phyloP scores from a whole-genome alignment of 108 stramenopile genomes.

The Pseudonitzschia delicatissima region DNA sequence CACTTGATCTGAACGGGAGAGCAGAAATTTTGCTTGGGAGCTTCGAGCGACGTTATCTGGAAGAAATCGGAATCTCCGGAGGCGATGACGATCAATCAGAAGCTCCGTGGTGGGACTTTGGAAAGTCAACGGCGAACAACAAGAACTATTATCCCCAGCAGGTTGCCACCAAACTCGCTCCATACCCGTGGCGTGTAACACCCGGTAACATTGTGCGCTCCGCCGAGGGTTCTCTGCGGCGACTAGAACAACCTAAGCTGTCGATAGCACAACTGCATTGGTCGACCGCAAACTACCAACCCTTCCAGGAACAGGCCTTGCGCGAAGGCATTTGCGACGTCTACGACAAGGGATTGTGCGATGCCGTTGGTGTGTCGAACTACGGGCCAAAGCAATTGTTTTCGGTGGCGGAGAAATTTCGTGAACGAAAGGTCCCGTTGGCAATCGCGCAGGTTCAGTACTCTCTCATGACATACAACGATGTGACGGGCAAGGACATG shows the following conservation, averaged over 20 bases:
- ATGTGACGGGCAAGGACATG: slow-evolving; percentile 43
- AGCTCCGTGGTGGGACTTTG: slow-evolving; percentile 21
- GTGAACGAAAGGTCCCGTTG: slow-evolving; percentile 72
- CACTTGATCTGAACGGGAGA: slow-evolving; percentile 78
- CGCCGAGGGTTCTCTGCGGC: slow-evolving; percentile 54
- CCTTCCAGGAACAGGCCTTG: slow-evolving; percentile 75
- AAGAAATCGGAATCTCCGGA: slow-evolving; percentile 26
- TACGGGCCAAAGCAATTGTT: slow-evolving; percentile 74
- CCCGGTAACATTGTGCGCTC: slow-evolving; percentile 60
- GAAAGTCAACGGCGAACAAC: neutral
- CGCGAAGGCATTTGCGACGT: slow-evolving; percentile 81
- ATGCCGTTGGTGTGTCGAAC: slow-evolving; percentile 80
- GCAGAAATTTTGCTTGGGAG: slow-evolving; percentile 75
- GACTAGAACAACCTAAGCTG: slow-evolving; percentile 73
- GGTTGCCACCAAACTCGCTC: slow-evolving; percentile 85
- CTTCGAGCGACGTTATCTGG: slow-evolving; percentile 72
- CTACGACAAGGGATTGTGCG: slow-evolving; percentile 71
- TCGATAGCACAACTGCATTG: slow-evolving; percentile 80
- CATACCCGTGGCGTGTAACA: slow-evolving; percentile 83
- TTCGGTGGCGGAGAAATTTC: slow-evolving; percentile 36
- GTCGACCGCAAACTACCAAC: slow-evolving; percentile 83
- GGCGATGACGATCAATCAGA: slow-evolving; percentile 6
- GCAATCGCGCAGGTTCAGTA: slow-evolving; percentile 84
- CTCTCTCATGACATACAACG: slow-evolving; percentile 73
- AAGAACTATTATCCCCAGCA: slow-evolving; percentile 49